These are phyloP conservation scores for Stagonosporopsis vannaccii DNA, from an alignment of 2,329 filamentous ascomycete species.

Conservation along the genomic window DNA sequence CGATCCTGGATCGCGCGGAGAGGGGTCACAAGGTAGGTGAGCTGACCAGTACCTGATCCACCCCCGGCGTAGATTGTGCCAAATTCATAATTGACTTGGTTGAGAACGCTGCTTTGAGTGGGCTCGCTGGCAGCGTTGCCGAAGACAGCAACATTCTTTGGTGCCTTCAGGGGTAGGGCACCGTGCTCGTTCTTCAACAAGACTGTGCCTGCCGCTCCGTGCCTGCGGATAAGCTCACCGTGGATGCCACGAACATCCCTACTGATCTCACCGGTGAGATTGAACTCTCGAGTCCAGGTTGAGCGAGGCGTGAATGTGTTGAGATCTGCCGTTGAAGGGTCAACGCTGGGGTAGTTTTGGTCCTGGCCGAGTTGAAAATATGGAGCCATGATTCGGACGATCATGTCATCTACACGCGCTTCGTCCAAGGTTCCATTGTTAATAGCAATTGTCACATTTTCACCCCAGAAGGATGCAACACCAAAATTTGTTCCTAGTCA, in stretches of 20 bases:
- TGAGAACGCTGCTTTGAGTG: background rate
- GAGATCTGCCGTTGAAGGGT: background rate
- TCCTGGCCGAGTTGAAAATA: background rate
- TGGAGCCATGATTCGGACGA: background rate
- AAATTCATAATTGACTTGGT: background rate
- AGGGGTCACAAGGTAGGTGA: too few relatives aligned
- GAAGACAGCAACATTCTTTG: background rate
- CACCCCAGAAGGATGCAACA: too few relatives aligned
- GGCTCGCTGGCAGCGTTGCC: background rate
- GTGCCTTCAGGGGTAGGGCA: constrained; percentile 51
- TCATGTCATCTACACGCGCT: background rate
- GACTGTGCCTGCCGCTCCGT: constrained; percentile 1
- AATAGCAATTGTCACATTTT: background rate
- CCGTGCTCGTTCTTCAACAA: background rate
- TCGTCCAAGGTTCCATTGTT: background rate
- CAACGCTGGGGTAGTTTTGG: background rate
- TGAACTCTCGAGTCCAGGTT: too few relatives aligned
- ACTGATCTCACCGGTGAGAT: too few relatives aligned
- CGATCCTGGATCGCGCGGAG: too few relatives aligned
- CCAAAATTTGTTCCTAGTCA: too few relatives aligned
- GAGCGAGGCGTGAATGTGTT: background rate
- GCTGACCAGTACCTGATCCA: background rate
- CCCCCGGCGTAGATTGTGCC: background rate
- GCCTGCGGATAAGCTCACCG: background rate
- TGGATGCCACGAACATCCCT: too few relatives aligned